These are phyloP conservation scores for Mycena alexandri DNA, from an alignment of 768 basidiomycete species.

Conservation along the genomic window DNA sequence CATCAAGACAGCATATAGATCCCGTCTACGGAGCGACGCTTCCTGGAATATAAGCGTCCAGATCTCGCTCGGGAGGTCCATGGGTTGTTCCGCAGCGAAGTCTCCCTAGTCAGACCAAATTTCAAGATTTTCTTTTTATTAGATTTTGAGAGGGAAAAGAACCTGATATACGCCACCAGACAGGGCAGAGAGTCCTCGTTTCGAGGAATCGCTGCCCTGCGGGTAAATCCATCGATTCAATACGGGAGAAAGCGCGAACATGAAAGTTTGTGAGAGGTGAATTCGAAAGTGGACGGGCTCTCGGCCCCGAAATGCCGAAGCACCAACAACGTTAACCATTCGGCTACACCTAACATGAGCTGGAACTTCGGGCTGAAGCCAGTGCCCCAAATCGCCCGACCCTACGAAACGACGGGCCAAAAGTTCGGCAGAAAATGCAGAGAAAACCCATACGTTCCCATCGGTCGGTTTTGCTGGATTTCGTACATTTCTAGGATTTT, in stretches of 20 bases:
- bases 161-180: too few species aligned
- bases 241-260: conserved; percentile 7
- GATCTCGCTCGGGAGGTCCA: conserved; percentile 28
- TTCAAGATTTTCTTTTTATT: too few species aligned
- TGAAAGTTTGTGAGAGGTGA: neutral
- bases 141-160: too few species aligned
- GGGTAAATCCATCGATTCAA: conserved; percentile 25
- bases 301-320: conserved; percentile 4
- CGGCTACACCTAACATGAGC: conserved; percentile 20
- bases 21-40: neutral
- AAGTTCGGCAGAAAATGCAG: conserved; percentile 61
- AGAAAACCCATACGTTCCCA: conserved; percentile 71
- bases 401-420: conserved; percentile 54
- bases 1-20: conserved; percentile 19
- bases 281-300: neutral
- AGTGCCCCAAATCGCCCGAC: conserved; percentile 31
- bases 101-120: neutral
- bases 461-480: conserved; percentile 54
- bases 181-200: too few species aligned
- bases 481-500: neutral
- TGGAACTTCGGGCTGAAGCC: conserved; percentile 39
- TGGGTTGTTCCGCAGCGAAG: neutral
- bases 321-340: too few species aligned
- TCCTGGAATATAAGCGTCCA: conserved; percentile 32
- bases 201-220: neutral